Evolutionary conservation across 2,329 filamentous ascomycete species (phyloP), one percentile per base, ranked within the genome.

Genomic region (Epichloe sylvatica): DNA sequence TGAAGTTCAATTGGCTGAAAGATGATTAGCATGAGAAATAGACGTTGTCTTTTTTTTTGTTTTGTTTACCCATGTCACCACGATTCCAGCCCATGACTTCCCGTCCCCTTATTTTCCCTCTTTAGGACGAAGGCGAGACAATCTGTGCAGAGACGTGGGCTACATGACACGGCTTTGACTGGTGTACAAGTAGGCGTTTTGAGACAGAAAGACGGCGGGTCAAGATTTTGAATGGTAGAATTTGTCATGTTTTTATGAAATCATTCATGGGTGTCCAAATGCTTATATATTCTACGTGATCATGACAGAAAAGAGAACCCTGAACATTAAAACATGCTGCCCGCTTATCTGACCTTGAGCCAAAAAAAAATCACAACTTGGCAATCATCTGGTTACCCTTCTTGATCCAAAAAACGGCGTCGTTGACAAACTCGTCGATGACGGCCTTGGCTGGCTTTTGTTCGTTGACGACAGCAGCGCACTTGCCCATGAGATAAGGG

Each of bases 401-500:
- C 64, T 82, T 73, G 58, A 95, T 66, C 67, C 76, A 78, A 53
- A 53, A 73, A 51, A 86, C 81, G 39, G 90, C 92, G 63, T 94
- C 90, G 47, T 72, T 69, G 55, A 98, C 86, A 60, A 98, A 84
- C 73, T 98, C 92, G 62, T 98, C 92, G 38, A 98, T 84, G 53
- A 98, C 91, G 17, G 69, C 86, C 78, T 90, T 94, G 54, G 92
- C 92, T 38, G 77, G 73, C 81, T 94, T 94, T 75, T 83, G 85
- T 72, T 97, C 89, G 63, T 91, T 92, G 50, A 92, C 86, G 34
- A 96, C 87, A 30, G 92, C 91, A 37, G 92, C 86, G 53, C 86
- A 91, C 77, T 97, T 94, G 67, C 92, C 92, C 92, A 98, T 98
- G 59, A 96, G 71, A 75, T 81, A 94, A 13, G 90, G 90, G 52